phyloP scores from a whole-genome alignment of 2,329 filamentous ascomycete species.

The Purpureocillium takamizusanense region DNA sequence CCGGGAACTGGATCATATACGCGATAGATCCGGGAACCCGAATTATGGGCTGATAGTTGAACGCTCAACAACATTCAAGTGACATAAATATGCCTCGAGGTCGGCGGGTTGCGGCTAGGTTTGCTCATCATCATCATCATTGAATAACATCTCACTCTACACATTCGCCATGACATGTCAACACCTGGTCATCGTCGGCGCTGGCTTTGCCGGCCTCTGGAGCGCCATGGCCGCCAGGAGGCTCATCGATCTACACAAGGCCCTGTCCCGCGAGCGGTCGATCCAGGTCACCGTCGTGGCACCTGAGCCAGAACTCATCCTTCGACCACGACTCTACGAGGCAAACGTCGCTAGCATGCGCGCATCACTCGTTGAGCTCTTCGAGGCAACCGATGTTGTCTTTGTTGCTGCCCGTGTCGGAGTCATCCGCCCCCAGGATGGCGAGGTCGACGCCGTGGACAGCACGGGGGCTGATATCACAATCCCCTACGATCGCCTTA shows the following conservation, averaged over 20 bases:
- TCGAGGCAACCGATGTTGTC: constrained; percentile 15
- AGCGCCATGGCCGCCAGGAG: constrained; percentile 25
- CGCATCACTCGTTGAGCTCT: constrained; percentile 12
- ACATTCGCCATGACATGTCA: background rate
- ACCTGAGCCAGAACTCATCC: constrained; percentile 19
- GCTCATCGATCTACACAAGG: constrained; percentile 13
- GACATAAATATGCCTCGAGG: no score
- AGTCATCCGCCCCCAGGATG: no score
- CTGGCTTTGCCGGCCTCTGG: constrained; percentile 27
- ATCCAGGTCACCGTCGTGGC: constrained; percentile 22
- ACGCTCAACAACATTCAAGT: no score
- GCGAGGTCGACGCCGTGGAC: background rate
- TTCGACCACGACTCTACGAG: constrained; percentile 26
- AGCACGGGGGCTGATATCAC: constrained; percentile 5
- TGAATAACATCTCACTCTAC: no score
- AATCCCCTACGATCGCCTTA: constrained; percentile 21
- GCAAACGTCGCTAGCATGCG: constrained; percentile 15
- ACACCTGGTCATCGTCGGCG: constrained; percentile 16
- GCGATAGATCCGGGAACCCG: no score
- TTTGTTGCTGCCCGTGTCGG: constrained; percentile 15
- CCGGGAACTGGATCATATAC: no score
- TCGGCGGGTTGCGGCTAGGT: no score
- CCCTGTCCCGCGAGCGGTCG: constrained; percentile 4
- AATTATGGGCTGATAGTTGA: no score
- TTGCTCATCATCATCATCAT: no score